A percentile compares a stretch with the other conserved stretches of the same genome.
Conservation (phyloP, 306 rosid genomes). For the Castanea sativa region DNA sequence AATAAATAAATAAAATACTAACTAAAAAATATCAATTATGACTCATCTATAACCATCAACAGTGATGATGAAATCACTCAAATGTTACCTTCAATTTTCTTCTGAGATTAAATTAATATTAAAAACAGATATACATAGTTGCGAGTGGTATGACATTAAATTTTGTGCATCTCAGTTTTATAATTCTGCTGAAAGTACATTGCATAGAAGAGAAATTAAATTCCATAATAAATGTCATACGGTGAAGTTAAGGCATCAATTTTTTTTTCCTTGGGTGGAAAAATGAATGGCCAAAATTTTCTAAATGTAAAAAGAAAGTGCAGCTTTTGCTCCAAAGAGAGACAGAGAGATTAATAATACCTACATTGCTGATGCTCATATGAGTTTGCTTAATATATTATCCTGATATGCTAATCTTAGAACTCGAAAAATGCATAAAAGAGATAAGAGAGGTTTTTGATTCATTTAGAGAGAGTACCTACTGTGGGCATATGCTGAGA, state of each 20-base stretch:
- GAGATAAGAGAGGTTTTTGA: background rate
- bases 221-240: background rate
- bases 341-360: background rate
- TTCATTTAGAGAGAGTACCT: slow-evolving; percentile 32
- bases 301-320: background rate
- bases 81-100: background rate
- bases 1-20: background rate
- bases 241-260: background rate
- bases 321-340: background rate
- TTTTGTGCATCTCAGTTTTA: background rate
- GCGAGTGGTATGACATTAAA: background rate
- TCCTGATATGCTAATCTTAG: background rate
- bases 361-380: background rate
- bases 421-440: background rate
- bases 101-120: background rate
- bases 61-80: background rate
- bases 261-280: background rate
- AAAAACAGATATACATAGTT: background rate
- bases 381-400: background rate
- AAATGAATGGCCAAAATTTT: background rate
- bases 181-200: background rate
- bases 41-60: background rate
- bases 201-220: background rate
- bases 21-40: background rate
- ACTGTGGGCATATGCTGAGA: slow-evolving; percentile 40